phyloP scores from a whole-genome alignment of 768 basidiomycete genomes.

The Heimioporus sp. region DNA sequence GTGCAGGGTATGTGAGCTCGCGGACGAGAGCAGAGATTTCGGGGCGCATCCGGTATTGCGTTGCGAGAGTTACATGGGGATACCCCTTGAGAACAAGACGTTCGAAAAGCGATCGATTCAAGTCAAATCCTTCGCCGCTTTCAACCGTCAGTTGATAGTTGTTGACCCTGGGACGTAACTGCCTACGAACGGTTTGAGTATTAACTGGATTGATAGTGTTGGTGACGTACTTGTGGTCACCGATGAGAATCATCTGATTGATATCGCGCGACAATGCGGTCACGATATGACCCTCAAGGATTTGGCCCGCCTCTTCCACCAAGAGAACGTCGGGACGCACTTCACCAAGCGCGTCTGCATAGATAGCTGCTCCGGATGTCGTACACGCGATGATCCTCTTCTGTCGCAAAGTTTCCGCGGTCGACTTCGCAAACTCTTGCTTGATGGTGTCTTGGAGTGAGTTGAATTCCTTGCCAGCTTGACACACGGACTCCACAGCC shows the following conservation, averaged over 20 bases:
- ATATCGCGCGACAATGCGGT: constrained; percentile 49
- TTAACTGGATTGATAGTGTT: neutral
- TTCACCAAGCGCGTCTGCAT: constrained; percentile 41
- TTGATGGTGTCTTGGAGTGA: constrained; percentile 30
- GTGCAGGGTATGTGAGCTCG: constrained; percentile 62
- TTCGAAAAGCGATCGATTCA: constrained; percentile 68
- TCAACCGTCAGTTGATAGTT: constrained; percentile 63
- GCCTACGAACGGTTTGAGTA: constrained; percentile 36
- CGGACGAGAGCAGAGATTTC: constrained; percentile 65
- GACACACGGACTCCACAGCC: constrained; percentile 30
- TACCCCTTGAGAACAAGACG: constrained; percentile 59
- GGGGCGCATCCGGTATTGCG: constrained; percentile 74
- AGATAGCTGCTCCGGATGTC: constrained; percentile 67
- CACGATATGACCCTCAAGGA: constrained; percentile 63
- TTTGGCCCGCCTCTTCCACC: constrained; percentile 73
- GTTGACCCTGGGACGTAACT: constrained; percentile 71
- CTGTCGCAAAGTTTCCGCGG: constrained; percentile 31
- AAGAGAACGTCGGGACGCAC: constrained; percentile 50
- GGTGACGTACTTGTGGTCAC: constrained; percentile 59
- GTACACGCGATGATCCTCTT: constrained; percentile 68
- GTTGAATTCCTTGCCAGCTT: constrained; percentile 36
- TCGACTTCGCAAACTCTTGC: constrained; percentile 32
- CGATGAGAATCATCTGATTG: constrained; percentile 60
- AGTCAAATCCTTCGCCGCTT: constrained; percentile 64
- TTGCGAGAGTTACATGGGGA: constrained; percentile 52